Base-by-base conservation (phyloP, 2,329 filamentous ascomycete genomes). In the Neofusicoccum sp. region DNA sequence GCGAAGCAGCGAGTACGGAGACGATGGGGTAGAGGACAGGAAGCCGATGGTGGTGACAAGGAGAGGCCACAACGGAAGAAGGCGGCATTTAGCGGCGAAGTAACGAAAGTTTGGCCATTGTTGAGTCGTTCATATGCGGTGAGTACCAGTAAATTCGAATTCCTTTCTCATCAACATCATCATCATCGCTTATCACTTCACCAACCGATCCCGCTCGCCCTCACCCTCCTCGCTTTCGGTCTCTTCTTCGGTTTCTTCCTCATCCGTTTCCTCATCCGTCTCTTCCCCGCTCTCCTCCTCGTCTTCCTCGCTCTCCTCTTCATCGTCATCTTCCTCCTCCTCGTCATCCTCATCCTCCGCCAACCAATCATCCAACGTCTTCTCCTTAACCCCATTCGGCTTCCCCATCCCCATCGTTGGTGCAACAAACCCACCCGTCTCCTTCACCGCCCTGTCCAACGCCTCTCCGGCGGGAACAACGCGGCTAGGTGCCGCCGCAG, bases 291-390 rank as follows among this genome's bases (percentile, higher is more conserved):
- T 73, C 51, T 73, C 73, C 24, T 71, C 69, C 12, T 70, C 71
- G 2, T 78, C 78, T n/a, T 83, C 81, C 56, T 70, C 67, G 30
- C 38, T 61, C 58, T 83, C 81, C 1, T 82, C 81, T 0, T 82
- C 80, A 1, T 82, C 83, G 5, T 81, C 79, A 6, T 81, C 82
- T 1, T 80, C 81, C 26, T 83, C 81, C 8, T 81, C 80, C 9
- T 83, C 83, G n/a, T 81, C 82, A 30, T 79, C 81, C 14, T 86
- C 84, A 44, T 85, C 86, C 69, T 91, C 89, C 4, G 88, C 91
- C 61, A 98, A 80, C 93, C 95, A 98, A 72, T 96, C 91, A 77
- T 98, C 92, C 64, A 99, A 78, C 20, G 88, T 91, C 82, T 96
- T 96, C 41, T 86, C 85, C 56, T 86, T 86, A 4, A 76, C 75